Conservation (phyloP, 106 monocot species). For the Apostasia ramifera region DNA sequence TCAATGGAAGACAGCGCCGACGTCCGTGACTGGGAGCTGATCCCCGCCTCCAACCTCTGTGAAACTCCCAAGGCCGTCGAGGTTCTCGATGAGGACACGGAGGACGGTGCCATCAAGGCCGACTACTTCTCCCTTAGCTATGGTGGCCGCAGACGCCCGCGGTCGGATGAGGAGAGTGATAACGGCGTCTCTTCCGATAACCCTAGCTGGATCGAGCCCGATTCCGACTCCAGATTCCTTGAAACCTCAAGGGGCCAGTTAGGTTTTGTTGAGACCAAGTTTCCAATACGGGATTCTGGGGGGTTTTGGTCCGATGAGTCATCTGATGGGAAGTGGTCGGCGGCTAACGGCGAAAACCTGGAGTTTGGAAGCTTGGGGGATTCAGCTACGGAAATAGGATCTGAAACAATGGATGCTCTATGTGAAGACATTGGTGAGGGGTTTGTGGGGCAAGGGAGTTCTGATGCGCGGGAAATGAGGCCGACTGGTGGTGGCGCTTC, state of each 20-base stretch:
- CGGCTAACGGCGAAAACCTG: neutral
- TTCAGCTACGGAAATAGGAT: neutral
- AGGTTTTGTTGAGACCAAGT: neutral
- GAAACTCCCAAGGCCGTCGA: neutral
- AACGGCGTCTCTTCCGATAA: conserved; percentile 15
- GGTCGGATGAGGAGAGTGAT: conserved; percentile 7
- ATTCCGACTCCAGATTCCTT: conserved; percentile 8
- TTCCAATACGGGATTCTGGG: neutral
- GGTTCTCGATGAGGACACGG: conserved; percentile 8
- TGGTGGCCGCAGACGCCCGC: neutral
- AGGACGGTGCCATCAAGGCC: conserved; percentile 23
- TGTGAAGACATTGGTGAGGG: neutral
- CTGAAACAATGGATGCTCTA: neutral
- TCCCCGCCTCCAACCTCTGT: conserved; percentile 3
- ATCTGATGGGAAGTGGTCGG: neutral
- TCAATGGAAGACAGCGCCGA: conserved; percentile 24
- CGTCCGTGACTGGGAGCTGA: conserved; percentile 36
- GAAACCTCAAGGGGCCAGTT: neutral
- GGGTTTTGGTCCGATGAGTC: conserved; percentile 12
- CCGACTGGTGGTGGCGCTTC: neutral
- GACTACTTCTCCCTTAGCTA: conserved; percentile 44
- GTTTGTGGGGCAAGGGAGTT: neutral
- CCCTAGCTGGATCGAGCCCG: conserved; percentile 29
- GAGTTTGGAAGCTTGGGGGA: conserved; percentile 1
- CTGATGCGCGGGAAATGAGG: neutral